phyloP scores from a whole-genome alignment of 768 basidiomycete genomes.

The Mycena rosella region DNA sequence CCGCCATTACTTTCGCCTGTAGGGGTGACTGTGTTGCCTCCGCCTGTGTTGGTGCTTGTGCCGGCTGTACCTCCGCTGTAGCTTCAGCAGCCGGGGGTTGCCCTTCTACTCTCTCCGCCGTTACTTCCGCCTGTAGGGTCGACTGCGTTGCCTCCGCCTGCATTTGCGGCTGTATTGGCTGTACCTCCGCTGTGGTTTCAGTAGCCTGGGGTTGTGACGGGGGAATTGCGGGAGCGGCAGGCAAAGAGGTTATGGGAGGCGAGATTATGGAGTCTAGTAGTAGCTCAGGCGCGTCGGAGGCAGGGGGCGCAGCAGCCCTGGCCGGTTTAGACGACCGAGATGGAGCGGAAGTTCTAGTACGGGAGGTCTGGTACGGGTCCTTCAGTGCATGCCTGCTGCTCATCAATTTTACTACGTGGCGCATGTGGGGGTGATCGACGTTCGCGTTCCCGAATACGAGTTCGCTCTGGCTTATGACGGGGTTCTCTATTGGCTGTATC shows the following conservation, averaged over 20 bases:
- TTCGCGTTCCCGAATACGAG: background rate
- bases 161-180: too few species aligned
- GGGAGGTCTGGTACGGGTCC: background rate
- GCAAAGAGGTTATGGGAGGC: too few species aligned
- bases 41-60: background rate
- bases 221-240: too few species aligned
- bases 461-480: conserved; percentile 5
- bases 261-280: too few species aligned
- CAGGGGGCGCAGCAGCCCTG: background rate
- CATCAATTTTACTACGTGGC: conserved; percentile 4
- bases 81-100: too few species aligned
- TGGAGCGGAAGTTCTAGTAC: background rate
- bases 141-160: too few species aligned
- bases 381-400: too few species aligned
- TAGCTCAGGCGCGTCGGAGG: background rate
- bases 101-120: too few species aligned
- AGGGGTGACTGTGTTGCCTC: background rate
- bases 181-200: too few species aligned
- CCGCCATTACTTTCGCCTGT: background rate
- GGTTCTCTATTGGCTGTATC: background rate
- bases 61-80: background rate
- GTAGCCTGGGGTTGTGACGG: too few species aligned
- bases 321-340: background rate
- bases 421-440: conserved; percentile 25
- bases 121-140: too few species aligned